phyloP scores from a whole-genome alignment of 2,329 filamentous ascomycete genomes.

The Fusarium cicatricum region DNA sequence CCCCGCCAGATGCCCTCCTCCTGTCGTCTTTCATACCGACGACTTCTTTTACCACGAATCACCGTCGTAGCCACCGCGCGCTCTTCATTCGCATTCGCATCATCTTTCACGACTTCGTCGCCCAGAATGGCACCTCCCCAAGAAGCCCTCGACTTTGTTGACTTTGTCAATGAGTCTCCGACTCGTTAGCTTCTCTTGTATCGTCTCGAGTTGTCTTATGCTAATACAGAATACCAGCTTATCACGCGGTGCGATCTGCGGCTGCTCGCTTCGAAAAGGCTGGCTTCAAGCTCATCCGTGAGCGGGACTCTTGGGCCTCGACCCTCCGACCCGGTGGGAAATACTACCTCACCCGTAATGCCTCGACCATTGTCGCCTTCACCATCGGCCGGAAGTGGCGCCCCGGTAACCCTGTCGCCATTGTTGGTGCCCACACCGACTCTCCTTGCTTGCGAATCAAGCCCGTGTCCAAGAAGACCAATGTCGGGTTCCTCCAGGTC shows the following conservation, averaged over 20 bases:
- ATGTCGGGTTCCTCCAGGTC: constrained; percentile 89
- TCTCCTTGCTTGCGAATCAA: constrained; percentile 92
- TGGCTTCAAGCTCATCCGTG: constrained; percentile 88
- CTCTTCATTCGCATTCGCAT: background rate
- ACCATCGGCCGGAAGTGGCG: constrained; percentile 91
- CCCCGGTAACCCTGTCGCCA: constrained; percentile 87
- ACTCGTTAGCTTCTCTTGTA: constrained; percentile 70
- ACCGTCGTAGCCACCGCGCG: constrained; percentile 16
- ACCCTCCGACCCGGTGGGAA: constrained; percentile 86
- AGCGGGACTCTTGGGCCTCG: constrained; percentile 88
- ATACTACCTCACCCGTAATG: constrained; percentile 95
- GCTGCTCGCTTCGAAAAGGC: constrained; percentile 79
- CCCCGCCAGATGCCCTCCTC: constrained; percentile 33
- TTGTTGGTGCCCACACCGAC: constrained; percentile 96
- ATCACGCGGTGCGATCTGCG: constrained; percentile 88
- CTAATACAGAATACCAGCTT: constrained; percentile 66
- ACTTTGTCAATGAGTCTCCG: constrained; percentile 93
- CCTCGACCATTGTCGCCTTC: constrained; percentile 91
- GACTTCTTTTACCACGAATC: constrained; percentile 16
- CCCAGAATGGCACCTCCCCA: constrained; percentile 61
- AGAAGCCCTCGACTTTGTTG: constrained; percentile 82
- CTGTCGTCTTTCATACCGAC: constrained; percentile 26
- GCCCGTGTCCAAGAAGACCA: constrained; percentile 89
- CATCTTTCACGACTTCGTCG: constrained; percentile 43
- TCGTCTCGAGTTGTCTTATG: background rate